Evolutionary conservation across 768 basidiomycete species (phyloP).

Genomic region (Calvatia gigantea): DNA sequence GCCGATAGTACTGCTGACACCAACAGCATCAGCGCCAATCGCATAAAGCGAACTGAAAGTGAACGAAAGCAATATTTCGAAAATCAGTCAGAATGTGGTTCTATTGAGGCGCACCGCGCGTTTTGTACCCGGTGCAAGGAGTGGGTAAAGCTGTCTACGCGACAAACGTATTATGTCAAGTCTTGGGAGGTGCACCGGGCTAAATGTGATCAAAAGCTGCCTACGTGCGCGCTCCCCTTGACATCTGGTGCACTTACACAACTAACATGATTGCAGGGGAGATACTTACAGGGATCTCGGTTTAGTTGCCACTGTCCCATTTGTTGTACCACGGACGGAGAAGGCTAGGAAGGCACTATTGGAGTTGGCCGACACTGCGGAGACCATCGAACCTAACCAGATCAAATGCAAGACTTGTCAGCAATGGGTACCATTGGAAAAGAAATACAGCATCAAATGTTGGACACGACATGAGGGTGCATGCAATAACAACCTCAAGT

Average conservation of each 20-base stretch:
- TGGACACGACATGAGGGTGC: constrained; percentile 53
- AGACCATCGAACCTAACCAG: constrained; percentile 45
- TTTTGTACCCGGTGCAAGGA: constrained; percentile 57
- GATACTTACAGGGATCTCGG: constrained; percentile 11
- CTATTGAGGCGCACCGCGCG: constrained; percentile 54
- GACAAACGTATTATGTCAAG: constrained; percentile 51
- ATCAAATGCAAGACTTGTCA: constrained; percentile 60
- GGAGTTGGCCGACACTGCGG: constrained; percentile 49
- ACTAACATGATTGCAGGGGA: constrained; percentile 14
- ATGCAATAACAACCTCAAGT: constrained; percentile 42
- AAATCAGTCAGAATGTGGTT: constrained; percentile 55
- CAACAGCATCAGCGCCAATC: constrained; percentile 26
- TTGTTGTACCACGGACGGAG: constrained; percentile 29
- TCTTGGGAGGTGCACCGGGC: constrained; percentile 61
- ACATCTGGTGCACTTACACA: constrained; percentile 16
- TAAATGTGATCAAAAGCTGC: constrained; percentile 44
- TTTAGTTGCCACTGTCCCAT: constrained; percentile 23
- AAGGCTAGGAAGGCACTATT: constrained; percentile 45
- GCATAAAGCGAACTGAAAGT: constrained; percentile 53
- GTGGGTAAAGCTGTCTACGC: constrained; percentile 53
- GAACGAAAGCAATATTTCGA: constrained; percentile 64
- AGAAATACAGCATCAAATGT: constrained; percentile 40
- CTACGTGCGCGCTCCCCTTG: constrained; percentile 13
- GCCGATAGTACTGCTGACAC: constrained; percentile 41
- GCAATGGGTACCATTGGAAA: constrained; percentile 58